Evolutionary conservation across 2,329 filamentous ascomycete genomes (phyloP), one percentile per base, ranked within the genome.

Genomic region (Dactylella cylindrospora): DNA sequence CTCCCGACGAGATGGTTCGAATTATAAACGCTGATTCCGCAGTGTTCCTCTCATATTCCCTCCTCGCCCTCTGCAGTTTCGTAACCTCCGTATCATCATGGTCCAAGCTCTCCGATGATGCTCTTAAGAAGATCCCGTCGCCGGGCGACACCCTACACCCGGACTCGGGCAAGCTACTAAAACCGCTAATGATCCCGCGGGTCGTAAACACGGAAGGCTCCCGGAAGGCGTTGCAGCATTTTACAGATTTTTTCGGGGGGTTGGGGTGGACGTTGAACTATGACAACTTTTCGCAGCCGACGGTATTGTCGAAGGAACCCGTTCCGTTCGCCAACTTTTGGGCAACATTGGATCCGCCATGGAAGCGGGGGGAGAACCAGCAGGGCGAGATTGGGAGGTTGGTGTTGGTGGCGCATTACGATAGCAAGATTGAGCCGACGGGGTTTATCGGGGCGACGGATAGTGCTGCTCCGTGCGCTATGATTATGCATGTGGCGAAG

Each of bases 401-500:
- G 70, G 91, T 89, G 10, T 78, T 98, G 50, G 93, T 91, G 5
- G 93, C 93, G 32, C 93, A 98, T 72, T 97, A 95, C 72, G 93
- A 98, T 70, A 90, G 84, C 71, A 86, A 95, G 74, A 79, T 86
- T 55, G 77, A 77, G 20, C 91, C 90, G 0, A 76, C 84, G 62
- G 91, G 90, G 0, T 98, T 98, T 72, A 86, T 98, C 57, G 93
- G 93, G 0, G 93, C 91, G 0, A 94, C 83, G 10, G 93, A 98
- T 71, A 95, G 89, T 68, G 93, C 93, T 1, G 93, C 88, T 13
- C 90, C 93, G 7, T 97, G 91, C 73, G 93, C 93, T 0, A 90
- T 97, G 79, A 78, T 98, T 57, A 80, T 98, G 81, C 88, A 95
- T 71, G 83, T 85, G 9, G 88, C 90, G 64, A 79, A 84, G 66